Evolutionary conservation across 1,284 basidiomycete genomes (phyloP), one percentile per base, ranked within the genome.

Genomic region (Marasmius sp.): DNA sequence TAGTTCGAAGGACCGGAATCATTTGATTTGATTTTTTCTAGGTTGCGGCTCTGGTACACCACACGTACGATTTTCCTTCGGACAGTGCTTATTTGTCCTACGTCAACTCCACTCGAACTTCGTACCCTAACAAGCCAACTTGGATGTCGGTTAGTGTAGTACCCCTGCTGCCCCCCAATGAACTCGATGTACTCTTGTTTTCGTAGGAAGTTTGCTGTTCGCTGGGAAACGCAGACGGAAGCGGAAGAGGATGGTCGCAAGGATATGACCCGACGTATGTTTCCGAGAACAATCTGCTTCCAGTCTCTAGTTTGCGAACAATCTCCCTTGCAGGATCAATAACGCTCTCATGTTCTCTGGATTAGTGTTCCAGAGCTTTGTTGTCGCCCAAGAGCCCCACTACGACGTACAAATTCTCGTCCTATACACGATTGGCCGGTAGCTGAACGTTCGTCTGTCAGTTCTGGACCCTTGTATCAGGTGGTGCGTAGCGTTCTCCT

Each of bases 281-380:
- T 38, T 12, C 12, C 22, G 20, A 33, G 16, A 18, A 6, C 43
- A 51, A 2, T 27, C 22, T 48, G 34, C 4, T 1, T 11, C 14
- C 14, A 11, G n/a, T 8, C 9, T 54, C n/a, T 47, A 18, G 45
- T 14, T 47, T 14, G n/a, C 9, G 16, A 14, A 10, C 33, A 12
- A 38, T 37, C n/a, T 14, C 18, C n/a, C 8, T 16, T 38, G 16
- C 50, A 76, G 75, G 3, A 77, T 78, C 39, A 72, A 66, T 41
- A 76, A 77, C 61, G 76, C 76, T 22, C 59, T 78, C 34, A 73
- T 78, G 74, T 77, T 75, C 61, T 70, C 74, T 7, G 71, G 75
- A 1, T 48, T 78, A 59, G 72, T 77, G 2, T 77, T 77, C 64
- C 76, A 78, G 61, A 76, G 75, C 59, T 68, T 78, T 39, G 65